These are phyloP conservation scores for Crucibulum laeve DNA, from an alignment of 768 basidiomycete species.

Conservation along the genomic window DNA sequence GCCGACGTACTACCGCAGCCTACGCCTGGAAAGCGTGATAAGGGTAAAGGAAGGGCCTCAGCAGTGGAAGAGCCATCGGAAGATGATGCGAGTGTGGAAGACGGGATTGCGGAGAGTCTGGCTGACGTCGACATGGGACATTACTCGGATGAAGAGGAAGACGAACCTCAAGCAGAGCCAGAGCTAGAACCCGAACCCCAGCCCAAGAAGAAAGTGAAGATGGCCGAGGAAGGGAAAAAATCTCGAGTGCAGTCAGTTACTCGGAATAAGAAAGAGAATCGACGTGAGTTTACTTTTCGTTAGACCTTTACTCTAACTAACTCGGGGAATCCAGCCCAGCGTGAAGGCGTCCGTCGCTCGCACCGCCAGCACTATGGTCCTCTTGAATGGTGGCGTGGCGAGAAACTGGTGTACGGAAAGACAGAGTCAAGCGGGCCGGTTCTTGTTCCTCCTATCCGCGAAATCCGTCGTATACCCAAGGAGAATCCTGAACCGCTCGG, in stretches of 20 bases:
- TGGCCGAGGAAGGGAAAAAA: slow-evolving; percentile 15
- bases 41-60: slow-evolving; percentile 38
- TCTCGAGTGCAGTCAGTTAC: slow-evolving; percentile 15
- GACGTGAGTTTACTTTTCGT: slow-evolving; percentile 18
- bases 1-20: slow-evolving; percentile 18
- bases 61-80: slow-evolving; percentile 36
- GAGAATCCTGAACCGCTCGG: slow-evolving; percentile 28
- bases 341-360: slow-evolving; percentile 66
- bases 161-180: slow-evolving; percentile 1
- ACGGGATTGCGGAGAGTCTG: slow-evolving; percentile 38
- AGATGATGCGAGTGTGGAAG: slow-evolving; percentile 33
- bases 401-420: slow-evolving; percentile 80
- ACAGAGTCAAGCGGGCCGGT: slow-evolving; percentile 31
- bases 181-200: background rate
- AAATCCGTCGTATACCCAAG: slow-evolving; percentile 55
- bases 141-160: slow-evolving; percentile 26
- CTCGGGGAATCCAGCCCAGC: slow-evolving; percentile 19
- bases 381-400: slow-evolving; percentile 90
- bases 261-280: slow-evolving; percentile 36
- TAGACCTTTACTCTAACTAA: background rate
- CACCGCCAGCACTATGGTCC: slow-evolving; percentile 66
- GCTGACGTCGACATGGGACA: slow-evolving; percentile 28
- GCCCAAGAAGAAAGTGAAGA: slow-evolving; percentile 31
- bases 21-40: slow-evolving; percentile 3
- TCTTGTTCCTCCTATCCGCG: slow-evolving; percentile 66